Evolutionary conservation across 2,329 filamentous ascomycete genomes (phyloP), one percentile per base, ranked within the genome.

Genomic region (Xenoacremonium recifei): DNA sequence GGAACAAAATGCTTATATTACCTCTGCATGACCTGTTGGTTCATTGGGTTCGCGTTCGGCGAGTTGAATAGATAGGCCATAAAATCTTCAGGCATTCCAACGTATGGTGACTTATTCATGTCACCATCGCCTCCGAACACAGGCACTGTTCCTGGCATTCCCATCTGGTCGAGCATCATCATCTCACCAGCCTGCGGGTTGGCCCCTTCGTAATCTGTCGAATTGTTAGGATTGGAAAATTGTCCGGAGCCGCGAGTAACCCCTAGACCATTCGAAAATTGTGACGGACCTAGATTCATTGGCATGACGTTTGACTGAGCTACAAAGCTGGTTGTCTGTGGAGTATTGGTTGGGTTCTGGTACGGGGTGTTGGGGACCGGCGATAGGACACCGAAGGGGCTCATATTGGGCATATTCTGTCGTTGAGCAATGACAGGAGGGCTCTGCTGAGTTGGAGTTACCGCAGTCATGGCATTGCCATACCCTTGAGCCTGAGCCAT

Each of bases 121-220:
- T 89, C 84, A 15, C 81, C 85, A 55, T 95, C 89, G 19, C 79
- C 84, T 13, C 89, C 89, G 65, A 96, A 96, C 19, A 96, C 85
- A 1, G 92, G 89, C 54, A 95, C 87, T 4, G 87, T 82, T 42
- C 81, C 84, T 13, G 76, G 73, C 58, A 77, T 76, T 32, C 76
- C 66, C 75, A 84, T 82, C 47, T 82, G 77, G 51, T 83, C 79
- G 15, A 84, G 58, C 40, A 80, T 65, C 66, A 82, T 75, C 71
- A 83, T 72, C 47, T 84, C 79, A 25, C 68, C 67, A 2, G 69
- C 41, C 17, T 70, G 60, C 29, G 74, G 32, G 17, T 34, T 70
- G 16, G 72, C 70, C 15, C 62, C 55, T 10, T 61, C 49, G 47
- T 72, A 79, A 33, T 77, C 73, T n/a, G 61, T 61, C 6, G 55